Percentiles rank a stretch among this genome's conserved stretches.
These are phyloP conservation scores for Biscogniauxia marginata DNA, from an alignment of 2,329 filamentous ascomycete species.

Conservation along the genomic window DNA sequence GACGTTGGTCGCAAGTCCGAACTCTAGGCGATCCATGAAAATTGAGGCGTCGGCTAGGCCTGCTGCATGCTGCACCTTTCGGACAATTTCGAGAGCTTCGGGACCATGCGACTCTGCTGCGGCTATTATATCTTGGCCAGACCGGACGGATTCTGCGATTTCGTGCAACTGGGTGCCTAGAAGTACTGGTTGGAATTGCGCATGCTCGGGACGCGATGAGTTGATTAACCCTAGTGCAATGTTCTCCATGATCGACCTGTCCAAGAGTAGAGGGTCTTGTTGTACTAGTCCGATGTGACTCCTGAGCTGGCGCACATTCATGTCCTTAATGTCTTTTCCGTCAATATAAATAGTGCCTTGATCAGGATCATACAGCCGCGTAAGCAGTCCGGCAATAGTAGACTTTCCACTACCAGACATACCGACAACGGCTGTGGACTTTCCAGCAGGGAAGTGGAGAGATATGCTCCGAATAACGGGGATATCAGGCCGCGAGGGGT, in stretches of 20 bases:
- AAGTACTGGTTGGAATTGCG: slow-evolving; percentile 42
- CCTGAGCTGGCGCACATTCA: slow-evolving; percentile 44
- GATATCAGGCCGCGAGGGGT: slow-evolving; percentile 37
- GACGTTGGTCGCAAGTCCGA: slow-evolving; percentile 43
- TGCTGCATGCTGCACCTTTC: slow-evolving; percentile 48
- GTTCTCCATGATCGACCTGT: slow-evolving; percentile 37
- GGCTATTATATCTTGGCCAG: slow-evolving; percentile 46
- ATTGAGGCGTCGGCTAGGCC: slow-evolving; percentile 54
- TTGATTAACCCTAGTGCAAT: slow-evolving; percentile 38
- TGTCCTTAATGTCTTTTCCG: slow-evolving; percentile 44
- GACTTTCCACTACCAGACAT: slow-evolving; percentile 49
- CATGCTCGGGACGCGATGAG: slow-evolving; percentile 30
- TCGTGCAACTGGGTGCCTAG: slow-evolving; percentile 48
- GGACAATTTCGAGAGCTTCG: slow-evolving; percentile 50
- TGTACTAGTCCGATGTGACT: slow-evolving; percentile 33
- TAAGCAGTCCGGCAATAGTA: slow-evolving; percentile 51
- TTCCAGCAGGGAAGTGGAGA: slow-evolving; percentile 35
- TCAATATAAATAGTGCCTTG: slow-evolving; percentile 47
- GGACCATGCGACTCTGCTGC: slow-evolving; percentile 44
- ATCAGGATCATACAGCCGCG: slow-evolving; percentile 57
- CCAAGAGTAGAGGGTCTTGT: slow-evolving; percentile 34
- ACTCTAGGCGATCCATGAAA: slow-evolving; percentile 48
- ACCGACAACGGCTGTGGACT: slow-evolving; percentile 49
- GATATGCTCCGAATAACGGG: slow-evolving; percentile 36
- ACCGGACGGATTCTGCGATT: slow-evolving; percentile 50